These are phyloP conservation scores for Vitis hybrid DNA, from an alignment of 177 flowering plant species.

Conservation along the genomic window DNA sequence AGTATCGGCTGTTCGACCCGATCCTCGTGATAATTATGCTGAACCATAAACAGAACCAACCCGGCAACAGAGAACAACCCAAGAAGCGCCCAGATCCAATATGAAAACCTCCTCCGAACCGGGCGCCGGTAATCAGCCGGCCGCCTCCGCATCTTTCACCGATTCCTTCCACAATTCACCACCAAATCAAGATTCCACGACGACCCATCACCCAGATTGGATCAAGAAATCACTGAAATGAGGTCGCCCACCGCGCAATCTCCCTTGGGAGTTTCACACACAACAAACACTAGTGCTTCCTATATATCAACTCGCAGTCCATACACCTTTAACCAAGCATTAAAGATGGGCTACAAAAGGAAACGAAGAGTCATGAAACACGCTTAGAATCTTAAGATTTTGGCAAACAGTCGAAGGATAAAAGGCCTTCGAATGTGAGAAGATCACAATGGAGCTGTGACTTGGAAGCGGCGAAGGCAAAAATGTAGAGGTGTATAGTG, in stretches of 20 bases:
- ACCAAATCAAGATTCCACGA: slow-evolving; percentile 24
- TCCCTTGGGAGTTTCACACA: neutral
- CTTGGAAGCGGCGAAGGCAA: neutral
- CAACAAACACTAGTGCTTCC: too few relatives aligned
- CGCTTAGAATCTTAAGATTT: too few relatives aligned
- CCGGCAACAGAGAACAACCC: slow-evolving; percentile 56
- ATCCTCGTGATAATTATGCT: slow-evolving; percentile 60
- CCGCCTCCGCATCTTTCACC: slow-evolving; percentile 63
- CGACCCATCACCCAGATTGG: slow-evolving; percentile 27
- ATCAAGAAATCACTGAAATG: slow-evolving; percentile 2
- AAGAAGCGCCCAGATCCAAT: slow-evolving; percentile 72
- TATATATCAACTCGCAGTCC: too few relatives aligned
- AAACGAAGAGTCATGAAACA: too few relatives aligned
- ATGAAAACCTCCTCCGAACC: slow-evolving; percentile 55
- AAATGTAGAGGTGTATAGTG: too few relatives aligned
- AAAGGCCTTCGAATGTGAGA: too few relatives aligned
- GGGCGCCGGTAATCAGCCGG: slow-evolving; percentile 82
- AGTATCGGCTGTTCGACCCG: slow-evolving; percentile 33
- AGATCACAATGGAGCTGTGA: neutral
- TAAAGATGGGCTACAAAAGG: too few relatives aligned
- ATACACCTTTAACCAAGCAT: too few relatives aligned
- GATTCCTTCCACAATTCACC: slow-evolving; percentile 34
- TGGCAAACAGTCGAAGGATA: too few relatives aligned
- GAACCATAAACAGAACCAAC: slow-evolving; percentile 60
- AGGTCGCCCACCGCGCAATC: neutral